Evolutionary conservation across 768 basidiomycete genomes (phyloP).

Genomic region (Tricholoma sp.): DNA sequence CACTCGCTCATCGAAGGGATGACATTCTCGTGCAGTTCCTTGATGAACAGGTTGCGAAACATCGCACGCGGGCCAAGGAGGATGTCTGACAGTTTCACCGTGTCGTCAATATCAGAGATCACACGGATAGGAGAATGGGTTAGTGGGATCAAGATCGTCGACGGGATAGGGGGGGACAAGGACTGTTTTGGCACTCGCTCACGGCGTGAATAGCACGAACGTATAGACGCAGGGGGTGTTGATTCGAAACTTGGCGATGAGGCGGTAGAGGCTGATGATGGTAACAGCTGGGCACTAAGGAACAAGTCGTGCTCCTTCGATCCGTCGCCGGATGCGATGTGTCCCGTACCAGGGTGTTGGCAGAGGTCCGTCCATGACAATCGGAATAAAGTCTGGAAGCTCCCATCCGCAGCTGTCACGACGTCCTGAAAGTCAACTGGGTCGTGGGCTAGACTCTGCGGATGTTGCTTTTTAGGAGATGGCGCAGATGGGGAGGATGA

Average conservation of each 20-base stretch:
- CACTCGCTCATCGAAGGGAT: constrained; percentile 82
- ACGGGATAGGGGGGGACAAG: constrained; percentile 5
- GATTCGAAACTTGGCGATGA: constrained; percentile 7
- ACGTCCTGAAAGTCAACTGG: constrained; percentile 49
- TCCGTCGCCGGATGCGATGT: constrained; percentile 52
- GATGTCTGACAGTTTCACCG: constrained; percentile 78
- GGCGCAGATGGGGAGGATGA: background rate
- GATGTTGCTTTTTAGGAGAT: constrained; percentile 15
- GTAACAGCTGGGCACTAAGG: constrained; percentile 49
- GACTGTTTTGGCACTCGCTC: background rate
- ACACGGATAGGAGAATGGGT: constrained; percentile 66
- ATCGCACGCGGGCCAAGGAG: constrained; percentile 71
- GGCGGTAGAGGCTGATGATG: constrained; percentile 4
- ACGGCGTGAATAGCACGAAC: background rate
- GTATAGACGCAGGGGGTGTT: constrained; percentile 4
- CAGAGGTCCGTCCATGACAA: constrained; percentile 69
- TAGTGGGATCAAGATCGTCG: constrained; percentile 40
- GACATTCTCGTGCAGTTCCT: constrained; percentile 69
- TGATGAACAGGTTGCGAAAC: constrained; percentile 90
- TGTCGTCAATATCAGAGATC: constrained; percentile 94
- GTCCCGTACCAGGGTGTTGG: constrained; percentile 43
- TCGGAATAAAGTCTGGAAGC: constrained; percentile 59
- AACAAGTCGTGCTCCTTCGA: constrained; percentile 50
- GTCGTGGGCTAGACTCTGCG: constrained; percentile 21
- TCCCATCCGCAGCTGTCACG: constrained; percentile 60